Conservation (phyloP, 441 rosid species). For the Capsella rubella region DNA sequence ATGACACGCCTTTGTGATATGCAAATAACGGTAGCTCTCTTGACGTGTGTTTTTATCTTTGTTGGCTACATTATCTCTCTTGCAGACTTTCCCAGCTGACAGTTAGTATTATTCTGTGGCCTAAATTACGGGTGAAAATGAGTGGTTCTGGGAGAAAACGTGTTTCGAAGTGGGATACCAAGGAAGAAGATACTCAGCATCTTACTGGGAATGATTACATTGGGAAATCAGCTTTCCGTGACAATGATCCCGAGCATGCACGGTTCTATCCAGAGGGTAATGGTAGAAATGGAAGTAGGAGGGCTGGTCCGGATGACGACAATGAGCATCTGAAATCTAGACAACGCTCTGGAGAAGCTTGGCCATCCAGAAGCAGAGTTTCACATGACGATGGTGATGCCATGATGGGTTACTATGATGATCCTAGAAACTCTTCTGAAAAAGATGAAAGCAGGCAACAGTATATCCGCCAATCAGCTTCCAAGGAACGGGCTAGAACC, state of each 20-base stretch:
- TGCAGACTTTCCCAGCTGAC: constrained; percentile 24
- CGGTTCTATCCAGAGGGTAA: constrained; percentile 55
- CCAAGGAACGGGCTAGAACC: constrained; percentile 58
- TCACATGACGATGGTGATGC: constrained; percentile 59
- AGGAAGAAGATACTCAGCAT: constrained; percentile 61
- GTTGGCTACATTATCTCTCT: constrained; percentile 2
- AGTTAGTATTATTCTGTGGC: constrained; percentile 3
- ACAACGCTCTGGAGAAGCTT: constrained; percentile 56
- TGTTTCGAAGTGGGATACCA: constrained; percentile 83
- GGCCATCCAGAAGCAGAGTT: constrained; percentile 62
- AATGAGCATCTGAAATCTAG: constrained; percentile 48
- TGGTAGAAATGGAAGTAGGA: constrained; percentile 55
- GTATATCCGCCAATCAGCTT: constrained; percentile 64
- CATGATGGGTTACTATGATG: constrained; percentile 50
- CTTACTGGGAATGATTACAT: constrained; percentile 50
- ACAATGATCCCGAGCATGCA: constrained; percentile 56
- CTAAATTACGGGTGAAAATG: constrained; percentile 50
- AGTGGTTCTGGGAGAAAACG: constrained; percentile 72
- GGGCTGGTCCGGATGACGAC: constrained; percentile 53
- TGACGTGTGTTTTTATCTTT: not conserved
- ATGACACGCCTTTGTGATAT: not conserved
- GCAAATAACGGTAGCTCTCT: not conserved
- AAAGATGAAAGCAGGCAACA: constrained; percentile 77
- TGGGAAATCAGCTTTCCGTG: constrained; percentile 56
- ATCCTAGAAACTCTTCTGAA: constrained; percentile 75